These are phyloP conservation scores for Xylariaceae sp. DNA, from an alignment of 2,329 filamentous ascomycete genomes.

Conservation along the genomic window DNA sequence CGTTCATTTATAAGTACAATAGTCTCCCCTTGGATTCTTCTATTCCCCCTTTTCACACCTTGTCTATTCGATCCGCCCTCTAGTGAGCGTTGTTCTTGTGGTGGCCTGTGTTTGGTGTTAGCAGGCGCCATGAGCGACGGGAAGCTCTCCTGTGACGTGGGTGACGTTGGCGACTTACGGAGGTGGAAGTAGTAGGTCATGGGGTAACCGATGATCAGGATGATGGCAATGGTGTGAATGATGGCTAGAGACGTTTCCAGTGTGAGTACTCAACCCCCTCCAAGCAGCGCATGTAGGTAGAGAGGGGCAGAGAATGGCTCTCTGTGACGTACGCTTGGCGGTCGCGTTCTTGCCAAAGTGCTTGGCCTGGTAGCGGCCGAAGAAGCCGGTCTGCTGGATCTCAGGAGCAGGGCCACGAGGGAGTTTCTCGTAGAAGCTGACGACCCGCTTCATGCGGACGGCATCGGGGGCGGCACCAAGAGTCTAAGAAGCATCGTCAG, in stretches of 20 bases:
- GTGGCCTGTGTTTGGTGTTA: constrained; percentile 61
- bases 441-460: constrained; percentile 94
- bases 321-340: constrained; percentile 67
- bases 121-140: not conserved
- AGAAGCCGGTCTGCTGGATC: constrained; percentile 71
- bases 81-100: constrained; percentile 99
- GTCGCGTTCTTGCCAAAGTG: constrained; percentile 96
- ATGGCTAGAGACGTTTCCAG: constrained; percentile 56
- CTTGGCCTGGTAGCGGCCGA: constrained; percentile 81
- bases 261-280: constrained; percentile 22
- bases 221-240: constrained; percentile 73
- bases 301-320: not conserved
- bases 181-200: constrained; percentile 99
- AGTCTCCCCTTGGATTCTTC: constrained; percentile 15
- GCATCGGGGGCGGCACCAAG: constrained; percentile 94
- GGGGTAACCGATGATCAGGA: constrained; percentile 81
- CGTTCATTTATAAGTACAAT: constrained; percentile 30
- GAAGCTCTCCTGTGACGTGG: not conserved
- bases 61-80: constrained; percentile 21
- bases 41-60: constrained; percentile 10
- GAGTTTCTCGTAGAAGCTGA: constrained; percentile 98
- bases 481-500: constrained; percentile 56
- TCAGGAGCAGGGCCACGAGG: constrained; percentile 87
- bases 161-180: constrained; percentile 57
- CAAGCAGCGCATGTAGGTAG: not conserved